A percentile compares a stretch with the other conserved stretches of the same genome.
Conservation (phyloP, 768 basidiomycete species). For the Psilocybe azurescens region DNA sequence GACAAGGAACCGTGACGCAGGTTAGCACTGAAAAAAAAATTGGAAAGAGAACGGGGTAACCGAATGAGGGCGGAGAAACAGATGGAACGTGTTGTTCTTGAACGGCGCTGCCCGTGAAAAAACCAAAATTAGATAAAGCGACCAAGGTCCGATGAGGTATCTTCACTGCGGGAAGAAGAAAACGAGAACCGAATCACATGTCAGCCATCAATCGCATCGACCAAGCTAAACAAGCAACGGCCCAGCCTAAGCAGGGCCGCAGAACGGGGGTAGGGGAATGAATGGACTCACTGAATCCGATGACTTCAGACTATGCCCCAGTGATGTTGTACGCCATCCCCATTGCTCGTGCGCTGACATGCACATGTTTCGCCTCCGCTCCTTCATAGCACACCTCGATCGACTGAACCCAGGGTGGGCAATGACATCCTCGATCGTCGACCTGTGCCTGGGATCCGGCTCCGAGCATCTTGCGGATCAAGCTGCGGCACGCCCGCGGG, state of each 20-base stretch:
- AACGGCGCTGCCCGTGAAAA: neutral
- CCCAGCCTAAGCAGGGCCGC: neutral
- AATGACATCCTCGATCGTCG: constrained; percentile 81
- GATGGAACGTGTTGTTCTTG: neutral
- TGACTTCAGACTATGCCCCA: constrained; percentile 14
- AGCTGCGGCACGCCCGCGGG: constrained; percentile 80
- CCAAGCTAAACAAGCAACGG: neutral
- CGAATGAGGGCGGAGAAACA: neutral
- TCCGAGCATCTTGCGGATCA: constrained; percentile 96
- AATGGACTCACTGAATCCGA: neutral
- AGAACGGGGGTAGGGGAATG: neutral
- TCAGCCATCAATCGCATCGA: neutral
- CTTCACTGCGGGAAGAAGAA: neutral
- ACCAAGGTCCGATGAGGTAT: neutral
- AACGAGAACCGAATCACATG: neutral
- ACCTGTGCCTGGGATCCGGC: constrained; percentile 83
- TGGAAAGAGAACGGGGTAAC: neutral
- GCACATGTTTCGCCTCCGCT: constrained; percentile 69
- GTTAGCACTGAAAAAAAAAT: neutral
- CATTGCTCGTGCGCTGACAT: constrained; percentile 69
- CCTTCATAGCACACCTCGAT: constrained; percentile 85
- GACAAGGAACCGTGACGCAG: neutral
- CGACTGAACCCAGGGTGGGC: constrained; percentile 77
- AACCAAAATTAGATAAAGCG: neutral
- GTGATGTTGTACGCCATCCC: constrained; percentile 49